phyloP scores from a whole-genome alignment of 2,329 filamentous ascomycete species.

The Cyphellophora attinorum region DNA sequence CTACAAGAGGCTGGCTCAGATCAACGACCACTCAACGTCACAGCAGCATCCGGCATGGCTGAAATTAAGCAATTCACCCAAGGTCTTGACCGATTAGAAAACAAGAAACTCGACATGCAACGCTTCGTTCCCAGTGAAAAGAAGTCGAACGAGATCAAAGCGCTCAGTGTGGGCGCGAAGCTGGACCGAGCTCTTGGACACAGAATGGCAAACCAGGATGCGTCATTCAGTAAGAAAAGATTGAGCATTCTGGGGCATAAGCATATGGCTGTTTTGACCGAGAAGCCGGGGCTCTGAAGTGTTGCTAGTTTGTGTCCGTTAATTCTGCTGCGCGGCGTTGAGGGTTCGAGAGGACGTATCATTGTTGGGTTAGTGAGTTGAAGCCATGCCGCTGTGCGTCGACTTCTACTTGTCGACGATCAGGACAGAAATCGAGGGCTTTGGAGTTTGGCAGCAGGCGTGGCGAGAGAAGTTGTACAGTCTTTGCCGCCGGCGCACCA shows the following conservation, averaged over 20 bases:
- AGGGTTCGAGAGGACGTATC: too few relatives aligned
- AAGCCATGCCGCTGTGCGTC: too few relatives aligned
- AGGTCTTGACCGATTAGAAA: conserved; percentile 78
- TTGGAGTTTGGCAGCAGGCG: too few relatives aligned
- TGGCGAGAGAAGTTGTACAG: too few relatives aligned
- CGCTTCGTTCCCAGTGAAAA: conserved; percentile 69
- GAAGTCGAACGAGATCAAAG: conserved; percentile 73
- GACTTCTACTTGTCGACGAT: too few relatives aligned
- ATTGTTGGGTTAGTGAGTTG: too few relatives aligned
- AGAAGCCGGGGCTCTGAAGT: conserved; percentile 1
- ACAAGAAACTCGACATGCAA: conserved; percentile 74
- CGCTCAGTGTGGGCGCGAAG: conserved; percentile 81
- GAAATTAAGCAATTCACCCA: conserved; percentile 69
- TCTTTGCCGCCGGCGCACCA: too few relatives aligned
- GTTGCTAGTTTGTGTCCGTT: too few relatives aligned
- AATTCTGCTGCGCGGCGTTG: too few relatives aligned
- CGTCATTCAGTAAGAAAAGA: conserved; percentile 23
- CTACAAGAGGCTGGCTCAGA: conserved; percentile 11
- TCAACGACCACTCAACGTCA: conserved; percentile 9
- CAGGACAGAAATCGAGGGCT: too few relatives aligned
- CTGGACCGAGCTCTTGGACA: conserved; percentile 78
- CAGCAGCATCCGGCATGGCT: conserved; percentile 34
- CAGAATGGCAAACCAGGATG: conserved; percentile 81
- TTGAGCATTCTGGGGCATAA: conserved; percentile 2
- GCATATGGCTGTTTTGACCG: background rate